Percentiles rank a stretch among this genome's conserved stretches.
Evolutionary conservation across 768 basidiomycete species (phyloP).

Genomic region (Tricholomella constricta): DNA sequence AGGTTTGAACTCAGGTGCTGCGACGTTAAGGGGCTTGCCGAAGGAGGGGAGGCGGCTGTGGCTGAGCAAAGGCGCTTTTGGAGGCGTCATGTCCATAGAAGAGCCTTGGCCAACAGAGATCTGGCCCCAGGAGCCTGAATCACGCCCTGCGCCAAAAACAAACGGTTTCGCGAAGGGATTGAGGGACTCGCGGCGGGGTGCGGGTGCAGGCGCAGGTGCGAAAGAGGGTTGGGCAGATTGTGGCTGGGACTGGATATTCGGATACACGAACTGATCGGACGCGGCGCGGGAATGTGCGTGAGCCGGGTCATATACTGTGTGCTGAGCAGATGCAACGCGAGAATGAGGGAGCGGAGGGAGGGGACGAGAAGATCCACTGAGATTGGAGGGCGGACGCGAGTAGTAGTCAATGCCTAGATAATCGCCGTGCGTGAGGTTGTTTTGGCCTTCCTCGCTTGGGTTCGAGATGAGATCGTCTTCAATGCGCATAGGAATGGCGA

Average conservation of each 20-base stretch:
- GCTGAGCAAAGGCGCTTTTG: slow-evolving; percentile 33
- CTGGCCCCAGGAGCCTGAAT: slow-evolving; percentile 32
- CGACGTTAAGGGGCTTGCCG: slow-evolving; percentile 74
- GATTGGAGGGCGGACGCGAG: slow-evolving; percentile 45
- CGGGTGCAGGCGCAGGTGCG: slow-evolving; percentile 14
- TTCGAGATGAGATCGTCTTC: slow-evolving; percentile 81
- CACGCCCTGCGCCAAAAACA: slow-evolving; percentile 60
- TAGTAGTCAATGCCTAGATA: slow-evolving; percentile 52
- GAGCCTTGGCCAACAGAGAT: slow-evolving; percentile 24
- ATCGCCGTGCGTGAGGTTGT: slow-evolving; percentile 32
- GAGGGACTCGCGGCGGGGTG: slow-evolving; percentile 42
- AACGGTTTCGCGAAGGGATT: slow-evolving; percentile 87
- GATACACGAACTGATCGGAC: slow-evolving; percentile 35
- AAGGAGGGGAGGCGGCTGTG: slow-evolving; percentile 51
- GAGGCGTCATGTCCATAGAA: slow-evolving; percentile 29
- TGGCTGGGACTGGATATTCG: slow-evolving; percentile 23
- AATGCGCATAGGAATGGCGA: slow-evolving; percentile 37
- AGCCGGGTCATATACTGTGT: slow-evolving; percentile 61
- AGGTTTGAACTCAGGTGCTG: slow-evolving; percentile 83
- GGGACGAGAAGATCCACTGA: slow-evolving; percentile 48
- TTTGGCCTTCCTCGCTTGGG: slow-evolving; percentile 77
- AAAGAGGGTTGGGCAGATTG: slow-evolving; percentile 22
- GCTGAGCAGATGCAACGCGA: slow-evolving; percentile 60
- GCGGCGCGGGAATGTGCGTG: slow-evolving; percentile 64
- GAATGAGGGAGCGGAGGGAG: slow-evolving; percentile 68